phyloP scores from a whole-genome alignment of 352 stramenopile genomes.

The Pythium dissotocum region DNA sequence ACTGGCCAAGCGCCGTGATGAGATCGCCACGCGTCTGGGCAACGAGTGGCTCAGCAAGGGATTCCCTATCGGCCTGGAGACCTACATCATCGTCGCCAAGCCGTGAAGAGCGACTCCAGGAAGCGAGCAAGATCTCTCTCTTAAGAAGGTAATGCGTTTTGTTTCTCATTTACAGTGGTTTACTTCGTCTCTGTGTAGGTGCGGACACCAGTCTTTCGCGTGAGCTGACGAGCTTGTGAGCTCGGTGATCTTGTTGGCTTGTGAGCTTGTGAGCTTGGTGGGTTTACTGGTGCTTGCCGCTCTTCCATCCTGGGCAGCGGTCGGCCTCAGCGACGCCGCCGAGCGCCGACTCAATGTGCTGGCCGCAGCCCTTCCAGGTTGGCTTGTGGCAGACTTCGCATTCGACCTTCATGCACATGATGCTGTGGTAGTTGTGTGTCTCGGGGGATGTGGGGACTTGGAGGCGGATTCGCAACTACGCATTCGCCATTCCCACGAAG shows the following conservation, averaged over 20 bases:
- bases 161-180: conserved; percentile 2
- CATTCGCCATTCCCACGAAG: neutral
- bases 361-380: conserved; percentile 61
- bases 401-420: conserved; percentile 63
- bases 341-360: conserved; percentile 59
- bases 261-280: no score
- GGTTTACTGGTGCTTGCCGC: conserved; percentile 45
- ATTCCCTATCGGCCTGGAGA: conserved; percentile 53
- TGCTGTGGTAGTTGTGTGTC: conserved; percentile 5
- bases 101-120: neutral
- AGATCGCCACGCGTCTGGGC: conserved; percentile 38
- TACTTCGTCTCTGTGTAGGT: neutral
- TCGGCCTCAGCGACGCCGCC: conserved; percentile 46
- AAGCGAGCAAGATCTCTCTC: no score
- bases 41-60: conserved; percentile 50
- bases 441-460: conserved; percentile 16
- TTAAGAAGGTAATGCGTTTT: neutral
- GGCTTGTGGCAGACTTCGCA: conserved; percentile 59
- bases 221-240: no score
- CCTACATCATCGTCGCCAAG: conserved; percentile 49
- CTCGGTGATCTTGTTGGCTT: no score
- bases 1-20: conserved; percentile 26
- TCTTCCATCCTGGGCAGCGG: conserved; percentile 57
- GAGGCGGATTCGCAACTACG: conserved; percentile 3
- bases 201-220: no score